Percentiles rank a stretch among this genome's conserved stretches.
phyloP scores from a whole-genome alignment of 2,329 filamentous ascomycete species.

The Gyromitra esculenta region DNA sequence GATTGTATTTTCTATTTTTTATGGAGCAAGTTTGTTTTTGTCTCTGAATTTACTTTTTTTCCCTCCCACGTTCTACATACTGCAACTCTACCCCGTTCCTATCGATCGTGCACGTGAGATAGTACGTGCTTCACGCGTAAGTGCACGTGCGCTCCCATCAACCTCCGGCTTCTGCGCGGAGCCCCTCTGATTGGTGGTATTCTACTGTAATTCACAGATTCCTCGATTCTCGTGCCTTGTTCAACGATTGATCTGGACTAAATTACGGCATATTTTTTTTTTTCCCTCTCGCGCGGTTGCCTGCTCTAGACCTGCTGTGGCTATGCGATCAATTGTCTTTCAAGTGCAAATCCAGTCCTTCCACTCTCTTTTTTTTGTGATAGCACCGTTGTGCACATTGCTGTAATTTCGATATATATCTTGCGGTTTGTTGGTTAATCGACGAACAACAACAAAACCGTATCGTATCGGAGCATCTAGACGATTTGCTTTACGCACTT shows the following conservation, averaged over 20 bases:
- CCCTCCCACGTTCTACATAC: constrained; percentile 1
- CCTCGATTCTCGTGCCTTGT: constrained; percentile 30
- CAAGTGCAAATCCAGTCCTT: neutral
- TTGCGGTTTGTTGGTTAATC: constrained; percentile 8
- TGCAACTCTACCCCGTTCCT: constrained; percentile 15
- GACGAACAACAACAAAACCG: neutral
- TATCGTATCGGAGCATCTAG: neutral
- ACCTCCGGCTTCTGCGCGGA: neutral
- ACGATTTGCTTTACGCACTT: neutral
- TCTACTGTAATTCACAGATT: constrained; percentile 35
- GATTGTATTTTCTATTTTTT: constrained; percentile 40
- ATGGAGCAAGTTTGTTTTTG: constrained; percentile 47
- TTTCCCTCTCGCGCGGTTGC: constrained; percentile 4
- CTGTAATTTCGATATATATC: constrained; percentile 31
- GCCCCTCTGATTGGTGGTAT: constrained; percentile 33
- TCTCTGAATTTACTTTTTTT: constrained; percentile 42
- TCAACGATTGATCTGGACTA: constrained; percentile 15
- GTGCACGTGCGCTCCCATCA: constrained; percentile 5
- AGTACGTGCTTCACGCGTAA: constrained; percentile 12
- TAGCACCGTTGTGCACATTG: no score
- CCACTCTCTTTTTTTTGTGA: neutral
- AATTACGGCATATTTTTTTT: constrained; percentile 10
- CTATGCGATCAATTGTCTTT: constrained; percentile 24
- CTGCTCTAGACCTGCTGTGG: neutral
- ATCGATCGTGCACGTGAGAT: constrained; percentile 14